Evolutionary conservation across 2,329 filamentous ascomycete species (phyloP), one percentile per base, ranked within the genome.

Genomic region (Dactylellina cionopaga): DNA sequence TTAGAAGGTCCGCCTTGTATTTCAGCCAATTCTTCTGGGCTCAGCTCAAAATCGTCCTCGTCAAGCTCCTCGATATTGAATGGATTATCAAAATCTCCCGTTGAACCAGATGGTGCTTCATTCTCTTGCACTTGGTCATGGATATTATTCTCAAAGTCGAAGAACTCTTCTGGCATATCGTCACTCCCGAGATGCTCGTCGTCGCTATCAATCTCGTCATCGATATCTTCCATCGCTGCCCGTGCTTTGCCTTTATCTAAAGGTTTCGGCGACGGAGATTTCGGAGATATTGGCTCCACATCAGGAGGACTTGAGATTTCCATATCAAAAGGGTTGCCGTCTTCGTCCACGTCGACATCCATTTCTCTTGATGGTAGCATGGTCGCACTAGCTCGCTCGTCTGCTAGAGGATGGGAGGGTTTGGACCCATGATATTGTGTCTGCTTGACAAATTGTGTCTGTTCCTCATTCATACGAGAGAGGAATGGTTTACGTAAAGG

Each of bases 351-450:
- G 27, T 56, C 27, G 29, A 58, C 29, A 47, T 60, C 46, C 65
- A 70, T 70, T 15, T 54, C 37, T 5, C 43, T 37, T 19, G 31
- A 17, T 19, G 46, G 52, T 29, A 15, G 39, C 10, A 70, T 62
- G 4, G 68, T 65, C 11, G 52, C 31, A 44, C 44, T 65, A n/a
- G 55, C 46, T 17, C 35, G 33, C 2, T 64, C 66, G 29, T 54
- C 59, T 24, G 52, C 29, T 39, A 41, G 10, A 24, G 25, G 37
- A 6, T 64, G 43, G 25, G 47, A 60, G 13, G 52, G n/a, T 24
- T 55, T 72, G n/a, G 68, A 65, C 15, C 68, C 59, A 25, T 37
- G 15, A 31, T 72, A 72, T 37, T 72, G 68, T 1, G 68, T 72
- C 37, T 72, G 68, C 33, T 60, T 72, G 29, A 72, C 46, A 25